phyloP scores from a whole-genome alignment of 2,329 filamentous ascomycete species.

The Biscogniauxia marginata region DNA sequence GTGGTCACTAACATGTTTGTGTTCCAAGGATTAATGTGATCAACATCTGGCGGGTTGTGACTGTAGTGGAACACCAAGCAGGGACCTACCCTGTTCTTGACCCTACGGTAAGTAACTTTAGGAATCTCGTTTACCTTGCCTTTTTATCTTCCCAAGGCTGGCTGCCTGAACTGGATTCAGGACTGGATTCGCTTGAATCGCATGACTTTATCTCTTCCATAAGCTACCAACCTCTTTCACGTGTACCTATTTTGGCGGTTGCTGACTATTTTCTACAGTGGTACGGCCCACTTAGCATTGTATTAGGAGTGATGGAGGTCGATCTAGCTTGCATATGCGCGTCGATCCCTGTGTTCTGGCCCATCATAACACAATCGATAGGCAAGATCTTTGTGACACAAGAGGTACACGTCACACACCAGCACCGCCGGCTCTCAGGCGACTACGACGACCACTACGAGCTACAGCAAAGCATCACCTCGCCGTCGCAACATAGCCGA shows the following conservation, averaged over 20 bases:
- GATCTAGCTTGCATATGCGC: conserved; percentile 34
- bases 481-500: conserved; percentile 3
- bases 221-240: neutral
- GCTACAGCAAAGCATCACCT: conserved; percentile 6
- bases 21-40: conserved; percentile 26
- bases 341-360: conserved; percentile 35
- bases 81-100: conserved; percentile 35
- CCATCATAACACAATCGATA: conserved; percentile 27
- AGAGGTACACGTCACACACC: conserved; percentile 33
- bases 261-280: conserved; percentile 14
- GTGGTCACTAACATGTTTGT: neutral
- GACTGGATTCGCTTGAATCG: too few species aligned
- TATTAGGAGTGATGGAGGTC: conserved; percentile 35
- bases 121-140: too few species aligned
- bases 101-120: conserved; percentile 21
- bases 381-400: conserved; percentile 37
- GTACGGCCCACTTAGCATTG: conserved; percentile 34
- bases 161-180: too few species aligned
- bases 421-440: conserved; percentile 27
- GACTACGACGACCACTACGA: conserved; percentile 13
- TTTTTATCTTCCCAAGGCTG: too few species aligned
- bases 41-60: conserved; percentile 33
- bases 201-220: too few species aligned
- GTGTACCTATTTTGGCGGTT: neutral
- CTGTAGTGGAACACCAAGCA: conserved; percentile 29